Conservation (phyloP, 805 yeast genomes). For the Yarrowia bubula region DNA sequence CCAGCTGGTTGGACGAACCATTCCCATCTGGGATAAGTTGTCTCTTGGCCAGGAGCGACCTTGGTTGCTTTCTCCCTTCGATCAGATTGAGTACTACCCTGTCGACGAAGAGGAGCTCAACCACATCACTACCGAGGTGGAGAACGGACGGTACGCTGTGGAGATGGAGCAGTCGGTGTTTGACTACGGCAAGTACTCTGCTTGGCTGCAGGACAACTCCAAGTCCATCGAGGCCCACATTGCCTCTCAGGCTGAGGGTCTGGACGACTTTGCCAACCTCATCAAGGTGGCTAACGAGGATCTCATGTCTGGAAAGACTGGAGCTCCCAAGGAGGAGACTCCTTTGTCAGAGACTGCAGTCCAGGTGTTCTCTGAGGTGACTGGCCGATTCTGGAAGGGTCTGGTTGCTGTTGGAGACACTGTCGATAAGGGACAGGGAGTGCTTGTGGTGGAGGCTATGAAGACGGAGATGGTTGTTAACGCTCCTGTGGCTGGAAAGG, state of each 20-base stretch:
- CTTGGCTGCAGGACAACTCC: slow-evolving; percentile 73
- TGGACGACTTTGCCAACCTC: slow-evolving; percentile 79
- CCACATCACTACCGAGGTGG: slow-evolving; percentile 62
- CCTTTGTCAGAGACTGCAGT: slow-evolving; percentile 60
- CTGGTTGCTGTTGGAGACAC: slow-evolving; percentile 73
- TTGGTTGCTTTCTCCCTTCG: slow-evolving; percentile 90
- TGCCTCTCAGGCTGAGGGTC: slow-evolving; percentile 71
- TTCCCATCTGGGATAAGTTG: slow-evolving; percentile 97
- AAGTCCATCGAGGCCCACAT: slow-evolving; percentile 68
- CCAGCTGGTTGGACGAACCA: slow-evolving; percentile 92
- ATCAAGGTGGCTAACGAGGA: slow-evolving; percentile 80
- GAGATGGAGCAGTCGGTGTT: slow-evolving; percentile 75
- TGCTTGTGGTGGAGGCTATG: slow-evolving; percentile 95
- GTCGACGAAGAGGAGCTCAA: slow-evolving; percentile 84
- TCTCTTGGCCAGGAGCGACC: slow-evolving; percentile 71
- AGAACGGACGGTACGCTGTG: slow-evolving; percentile 76
- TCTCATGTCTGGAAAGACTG: slow-evolving; percentile 64
- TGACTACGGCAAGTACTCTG: slow-evolving; percentile 73
- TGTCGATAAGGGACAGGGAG: slow-evolving; percentile 71
- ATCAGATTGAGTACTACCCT: slow-evolving; percentile 91
- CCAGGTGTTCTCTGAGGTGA: slow-evolving; percentile 85
- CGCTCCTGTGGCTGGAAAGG: slow-evolving; percentile 50
- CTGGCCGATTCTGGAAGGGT: slow-evolving; percentile 96
- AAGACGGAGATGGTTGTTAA: slow-evolving; percentile 92
- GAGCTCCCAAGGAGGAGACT: slow-evolving; percentile 34